Conservation (phyloP, 2,329 filamentous ascomycete species). For the Penicillium janthinellum region DNA sequence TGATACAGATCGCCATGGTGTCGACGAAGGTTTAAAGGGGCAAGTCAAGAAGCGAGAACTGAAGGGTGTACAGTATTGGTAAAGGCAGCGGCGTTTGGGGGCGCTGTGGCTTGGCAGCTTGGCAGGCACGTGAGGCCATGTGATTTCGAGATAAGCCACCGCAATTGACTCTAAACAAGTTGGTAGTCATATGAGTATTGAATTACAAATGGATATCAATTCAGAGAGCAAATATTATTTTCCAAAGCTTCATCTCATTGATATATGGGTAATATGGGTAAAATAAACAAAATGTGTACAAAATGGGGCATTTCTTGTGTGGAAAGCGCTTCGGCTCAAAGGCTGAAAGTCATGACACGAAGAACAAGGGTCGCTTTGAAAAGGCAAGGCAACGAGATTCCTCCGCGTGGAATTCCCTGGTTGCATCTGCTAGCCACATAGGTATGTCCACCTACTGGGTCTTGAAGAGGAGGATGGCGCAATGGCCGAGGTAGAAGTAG, state of each 20-base stretch:
- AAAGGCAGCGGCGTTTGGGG: constrained; percentile 37
- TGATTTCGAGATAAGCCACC: constrained; percentile 14
- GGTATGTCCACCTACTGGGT: constrained; percentile 66
- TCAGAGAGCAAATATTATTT: too few species aligned
- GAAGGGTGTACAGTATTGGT: constrained; percentile 12
- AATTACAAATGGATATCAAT: not conserved
- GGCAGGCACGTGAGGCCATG: constrained; percentile 25
- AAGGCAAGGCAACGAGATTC: constrained; percentile 11
- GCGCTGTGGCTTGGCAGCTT: constrained; percentile 41
- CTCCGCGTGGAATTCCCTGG: not conserved
- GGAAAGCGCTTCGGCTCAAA: constrained; percentile 12
- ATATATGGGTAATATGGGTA: constrained; percentile 3
- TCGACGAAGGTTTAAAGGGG: not conserved
- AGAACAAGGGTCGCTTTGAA: constrained; percentile 19
- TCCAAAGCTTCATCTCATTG: not conserved
- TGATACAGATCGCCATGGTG: constrained; percentile 47
- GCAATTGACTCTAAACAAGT: not conserved
- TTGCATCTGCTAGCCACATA: not conserved
- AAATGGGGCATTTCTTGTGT: constrained; percentile 7
- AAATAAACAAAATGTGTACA: constrained; percentile 17
- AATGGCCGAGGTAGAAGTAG: constrained; percentile 99
- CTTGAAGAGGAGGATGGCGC: constrained; percentile 97
- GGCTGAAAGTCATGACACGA: constrained; percentile 10
- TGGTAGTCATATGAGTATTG: not conserved
- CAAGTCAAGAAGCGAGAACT: constrained; percentile 8